Evolutionary conservation across 306 rosid species (phyloP).

Genomic region (Malus fusca): DNA sequence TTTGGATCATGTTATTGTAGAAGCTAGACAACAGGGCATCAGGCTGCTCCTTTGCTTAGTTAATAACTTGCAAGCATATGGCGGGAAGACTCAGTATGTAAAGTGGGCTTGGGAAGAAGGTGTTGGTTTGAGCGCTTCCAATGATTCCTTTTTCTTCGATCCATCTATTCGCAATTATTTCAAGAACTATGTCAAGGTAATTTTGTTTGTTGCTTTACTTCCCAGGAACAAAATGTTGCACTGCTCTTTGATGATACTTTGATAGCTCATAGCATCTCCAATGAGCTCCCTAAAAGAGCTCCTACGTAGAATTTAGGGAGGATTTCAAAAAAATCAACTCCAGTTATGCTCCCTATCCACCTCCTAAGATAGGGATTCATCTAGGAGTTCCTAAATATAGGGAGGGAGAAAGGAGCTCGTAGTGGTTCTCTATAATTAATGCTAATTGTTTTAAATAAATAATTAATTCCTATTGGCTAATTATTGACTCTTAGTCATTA

Average conservation of each 20-base stretch:
- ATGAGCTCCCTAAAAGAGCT: no score
- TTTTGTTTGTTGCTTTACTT: neutral
- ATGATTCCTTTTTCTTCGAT: slow-evolving; percentile 96
- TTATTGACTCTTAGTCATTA: no score
- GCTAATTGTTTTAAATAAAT: no score
- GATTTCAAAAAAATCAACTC: no score
- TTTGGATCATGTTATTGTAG: slow-evolving; percentile 85
- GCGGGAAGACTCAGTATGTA: slow-evolving; percentile 95
- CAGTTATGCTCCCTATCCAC: no score
- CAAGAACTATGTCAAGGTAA: slow-evolving; percentile 80
- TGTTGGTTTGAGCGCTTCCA: slow-evolving; percentile 76
- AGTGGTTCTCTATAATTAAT: no score
- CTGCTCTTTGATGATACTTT: neutral
- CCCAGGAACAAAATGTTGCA: neutral
- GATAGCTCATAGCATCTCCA: neutral
- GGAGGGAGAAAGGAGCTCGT: no score
- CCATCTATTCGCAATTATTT: slow-evolving; percentile 78
- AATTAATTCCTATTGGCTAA: no score
- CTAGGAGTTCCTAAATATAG: no score
- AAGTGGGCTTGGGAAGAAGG: slow-evolving; percentile 99
- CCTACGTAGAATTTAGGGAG: no score
- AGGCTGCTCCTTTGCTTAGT: slow-evolving; percentile 89
- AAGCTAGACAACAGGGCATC: slow-evolving; percentile 69
- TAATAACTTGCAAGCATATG: slow-evolving; percentile 83
- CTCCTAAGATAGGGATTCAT: no score